Conservation (phyloP, 768 basidiomycete species). For the Tulasnella sp. region DNA sequence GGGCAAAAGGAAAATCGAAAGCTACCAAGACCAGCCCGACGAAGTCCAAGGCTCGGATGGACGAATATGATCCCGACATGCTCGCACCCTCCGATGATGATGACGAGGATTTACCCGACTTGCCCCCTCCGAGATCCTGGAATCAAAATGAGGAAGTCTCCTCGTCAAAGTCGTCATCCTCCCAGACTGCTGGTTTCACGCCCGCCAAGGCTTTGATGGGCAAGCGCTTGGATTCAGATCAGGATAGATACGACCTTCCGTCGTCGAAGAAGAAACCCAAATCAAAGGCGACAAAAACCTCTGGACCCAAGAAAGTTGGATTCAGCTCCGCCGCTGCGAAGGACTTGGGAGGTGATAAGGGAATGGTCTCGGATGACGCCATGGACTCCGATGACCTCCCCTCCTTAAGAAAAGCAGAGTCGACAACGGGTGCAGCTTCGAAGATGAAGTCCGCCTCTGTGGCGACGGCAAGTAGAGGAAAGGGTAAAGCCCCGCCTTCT, state of each 20-base stretch:
- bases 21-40: conserved; percentile 24
- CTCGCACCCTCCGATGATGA: neutral
- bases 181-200: neutral
- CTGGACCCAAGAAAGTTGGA: conserved; percentile 31
- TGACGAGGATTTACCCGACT: neutral
- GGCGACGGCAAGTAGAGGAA: neutral
- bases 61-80: neutral
- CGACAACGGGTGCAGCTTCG: neutral
- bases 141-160: neutral
- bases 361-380: conserved; percentile 20
- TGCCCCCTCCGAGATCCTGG: neutral
- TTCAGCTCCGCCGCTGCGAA: conserved; percentile 21
- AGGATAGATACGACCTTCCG: neutral
- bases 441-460: neutral
- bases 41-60: neutral
- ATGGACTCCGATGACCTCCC: too few relatives aligned
- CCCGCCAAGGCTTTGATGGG: neutral
- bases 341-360: conserved; percentile 9
- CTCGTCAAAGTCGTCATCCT: neutral
- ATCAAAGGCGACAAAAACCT: conserved; percentile 34
- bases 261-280: conserved; percentile 20
- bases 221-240: neutral
- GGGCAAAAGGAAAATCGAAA: conserved; percentile 37
- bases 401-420: too few relatives aligned
- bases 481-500: neutral